These are phyloP conservation scores for Austroboletus olivaceoglutinosus DNA, from an alignment of 1,284 basidiomycete species.

Conservation along the genomic window DNA sequence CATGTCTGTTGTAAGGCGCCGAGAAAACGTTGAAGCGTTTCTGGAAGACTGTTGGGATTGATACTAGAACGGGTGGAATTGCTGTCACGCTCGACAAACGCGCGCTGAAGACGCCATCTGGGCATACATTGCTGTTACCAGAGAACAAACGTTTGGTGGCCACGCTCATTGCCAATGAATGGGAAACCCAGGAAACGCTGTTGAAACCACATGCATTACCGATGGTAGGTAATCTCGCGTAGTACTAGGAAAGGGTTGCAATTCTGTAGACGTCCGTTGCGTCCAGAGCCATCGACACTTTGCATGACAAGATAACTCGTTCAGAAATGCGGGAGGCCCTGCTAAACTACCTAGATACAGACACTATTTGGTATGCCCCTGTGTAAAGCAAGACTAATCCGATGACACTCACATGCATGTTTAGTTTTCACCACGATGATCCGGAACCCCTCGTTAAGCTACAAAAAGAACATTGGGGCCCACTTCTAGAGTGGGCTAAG, in stretches of 20 bases:
- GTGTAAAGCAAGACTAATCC: background rate
- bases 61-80: conserved; percentile 56
- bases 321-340: conserved; percentile 71
- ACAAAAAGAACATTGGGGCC: conserved; percentile 89
- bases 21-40: conserved; percentile 85
- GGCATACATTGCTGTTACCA: conserved; percentile 74
- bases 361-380: conserved; percentile 81
- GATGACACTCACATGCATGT: conserved; percentile 4
- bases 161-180: conserved; percentile 88
- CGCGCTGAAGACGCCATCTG: conserved; percentile 84
- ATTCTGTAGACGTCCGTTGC: conserved; percentile 73
- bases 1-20: conserved; percentile 55
- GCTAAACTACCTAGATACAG: conserved; percentile 89
- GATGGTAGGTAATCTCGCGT: conserved; percentile 56
- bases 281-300: conserved; percentile 84
- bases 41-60: conserved; percentile 85
- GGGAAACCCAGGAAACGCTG: conserved; percentile 88
- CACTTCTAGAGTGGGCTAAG: conserved; percentile 79
- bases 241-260: background rate
- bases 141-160: conserved; percentile 71
- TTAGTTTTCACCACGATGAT: conserved; percentile 80
- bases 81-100: conserved; percentile 82
- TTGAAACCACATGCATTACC: conserved; percentile 91
- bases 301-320: conserved; percentile 57
- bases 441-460: conserved; percentile 76